Conservation (phyloP, 2,329 filamentous ascomycete species). For the Volutella citrinella region DNA sequence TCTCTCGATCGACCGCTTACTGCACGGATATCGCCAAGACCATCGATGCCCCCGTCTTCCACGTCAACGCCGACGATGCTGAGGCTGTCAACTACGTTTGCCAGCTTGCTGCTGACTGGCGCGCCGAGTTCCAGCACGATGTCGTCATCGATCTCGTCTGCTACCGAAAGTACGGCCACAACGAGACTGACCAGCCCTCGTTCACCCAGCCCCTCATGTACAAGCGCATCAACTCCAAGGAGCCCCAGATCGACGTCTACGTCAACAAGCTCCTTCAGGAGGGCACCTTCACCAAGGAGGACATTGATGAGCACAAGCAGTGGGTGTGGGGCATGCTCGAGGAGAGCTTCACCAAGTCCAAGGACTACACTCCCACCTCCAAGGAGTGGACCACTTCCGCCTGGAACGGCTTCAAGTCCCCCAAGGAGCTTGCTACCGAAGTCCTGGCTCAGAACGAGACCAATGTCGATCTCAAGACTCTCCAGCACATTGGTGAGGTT, state of each 20-base stretch:
- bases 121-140: conserved; percentile 97
- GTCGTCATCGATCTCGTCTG: conserved; percentile 98
- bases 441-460: conserved; percentile 90
- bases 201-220: conserved; percentile 99
- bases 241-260: conserved; percentile 85
- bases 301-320: conserved; percentile 98
- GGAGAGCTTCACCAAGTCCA: conserved; percentile 95
- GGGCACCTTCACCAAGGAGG: conserved; percentile 93
- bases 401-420: conserved; percentile 99
- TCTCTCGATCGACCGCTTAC: conserved; percentile 95
- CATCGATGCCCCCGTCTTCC: conserved; percentile 97
- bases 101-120: conserved; percentile 95
- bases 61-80: conserved; percentile 97
- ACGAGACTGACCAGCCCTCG: conserved; percentile 98
- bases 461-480: conserved; percentile 66
- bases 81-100: conserved; percentile 98
- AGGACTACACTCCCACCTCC: conserved; percentile 92
- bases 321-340: conserved; percentile 99
- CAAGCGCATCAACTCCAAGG: conserved; percentile 88
- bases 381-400: conserved; percentile 99
- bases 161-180: conserved; percentile 98
- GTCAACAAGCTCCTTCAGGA: conserved; percentile 86
- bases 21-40: conserved; percentile 99
- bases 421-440: conserved; percentile 94
- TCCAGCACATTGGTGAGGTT: conserved; percentile 78